Conservation (phyloP, 257 asterid species). For the Capsicum pubescens region DNA sequence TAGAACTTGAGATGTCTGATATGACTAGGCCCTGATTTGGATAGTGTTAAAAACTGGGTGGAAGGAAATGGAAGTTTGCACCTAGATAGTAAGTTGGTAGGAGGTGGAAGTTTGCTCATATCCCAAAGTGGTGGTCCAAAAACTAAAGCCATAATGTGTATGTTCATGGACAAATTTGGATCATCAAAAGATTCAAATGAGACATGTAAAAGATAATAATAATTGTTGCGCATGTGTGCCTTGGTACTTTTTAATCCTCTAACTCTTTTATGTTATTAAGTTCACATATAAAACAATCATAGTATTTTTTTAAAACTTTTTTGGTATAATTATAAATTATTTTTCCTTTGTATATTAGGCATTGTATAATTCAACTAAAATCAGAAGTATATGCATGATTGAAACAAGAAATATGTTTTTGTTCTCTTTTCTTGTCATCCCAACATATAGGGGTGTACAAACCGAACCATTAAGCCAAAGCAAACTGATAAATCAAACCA, state of each 20-base stretch:
- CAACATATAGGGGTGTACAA: not conserved
- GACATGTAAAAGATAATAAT: not conserved
- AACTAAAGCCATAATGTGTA: not conserved
- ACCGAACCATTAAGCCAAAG: too few relatives aligned
- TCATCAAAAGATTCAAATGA: slow-evolving; percentile 3
- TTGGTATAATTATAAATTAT: not conserved
- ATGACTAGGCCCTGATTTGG: too few relatives aligned
- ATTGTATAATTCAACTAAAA: not conserved
- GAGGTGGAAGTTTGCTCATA: not conserved
- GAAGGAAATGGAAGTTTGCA: too few relatives aligned
- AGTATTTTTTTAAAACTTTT: too few relatives aligned
- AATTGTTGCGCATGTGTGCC: not conserved
- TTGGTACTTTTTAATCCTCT: not conserved
- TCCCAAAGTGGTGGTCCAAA: slow-evolving; percentile 5
- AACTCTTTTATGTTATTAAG: not conserved
- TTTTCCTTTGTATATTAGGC: not conserved
- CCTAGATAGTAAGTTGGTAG: not conserved
- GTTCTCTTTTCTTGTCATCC: not conserved
- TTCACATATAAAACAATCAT: not conserved
- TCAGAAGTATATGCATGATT: not conserved
- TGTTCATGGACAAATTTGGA: not conserved
- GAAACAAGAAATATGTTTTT: not conserved
- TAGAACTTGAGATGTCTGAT: too few relatives aligned
- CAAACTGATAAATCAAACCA: too few relatives aligned
- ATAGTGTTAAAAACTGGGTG: too few relatives aligned